A percentile compares a stretch with the other conserved stretches of the same genome.
phyloP scores from a whole-genome alignment of 1,284 basidiomycete genomes.

The Ceratobasidium sp. region DNA sequence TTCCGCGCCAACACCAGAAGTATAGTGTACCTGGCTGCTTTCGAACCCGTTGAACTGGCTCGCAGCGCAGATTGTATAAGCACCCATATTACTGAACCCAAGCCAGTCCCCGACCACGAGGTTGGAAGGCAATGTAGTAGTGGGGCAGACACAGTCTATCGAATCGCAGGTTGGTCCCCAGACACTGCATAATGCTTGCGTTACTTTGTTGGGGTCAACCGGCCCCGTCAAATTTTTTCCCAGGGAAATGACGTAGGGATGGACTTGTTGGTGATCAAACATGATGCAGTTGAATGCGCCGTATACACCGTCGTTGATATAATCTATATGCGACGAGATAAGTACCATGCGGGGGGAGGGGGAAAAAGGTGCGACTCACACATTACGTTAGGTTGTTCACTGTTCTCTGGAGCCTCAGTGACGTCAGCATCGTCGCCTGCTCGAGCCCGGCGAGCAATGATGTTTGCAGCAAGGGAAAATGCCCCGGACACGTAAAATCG shows the following conservation, averaged over 20 bases:
- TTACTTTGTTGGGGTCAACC: slow-evolving; percentile 50
- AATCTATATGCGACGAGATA: slow-evolving; percentile 66
- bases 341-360: slow-evolving; percentile 44
- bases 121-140: slow-evolving; percentile 68
- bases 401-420: slow-evolving; percentile 55
- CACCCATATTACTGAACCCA: slow-evolving; percentile 91
- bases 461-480: slow-evolving; percentile 92
- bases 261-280: slow-evolving; percentile 90
- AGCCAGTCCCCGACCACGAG: slow-evolving; percentile 91
- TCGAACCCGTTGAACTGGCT: slow-evolving; percentile 89
- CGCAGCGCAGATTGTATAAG: slow-evolving; percentile 92
- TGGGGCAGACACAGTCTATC: slow-evolving; percentile 81
- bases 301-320: slow-evolving; percentile 98
- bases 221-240: slow-evolving; percentile 49
- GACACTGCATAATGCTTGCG: slow-evolving; percentile 59
- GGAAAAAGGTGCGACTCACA: slow-evolving; percentile 65
- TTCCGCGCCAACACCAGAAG: slow-evolving; percentile 60
- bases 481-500: slow-evolving; percentile 94
- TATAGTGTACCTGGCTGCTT: slow-evolving; percentile 71
- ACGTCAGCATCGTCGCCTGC: slow-evolving; percentile 54
- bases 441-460: slow-evolving; percentile 85
- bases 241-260: slow-evolving; percentile 80
- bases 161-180: slow-evolving; percentile 87
- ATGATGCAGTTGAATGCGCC: slow-evolving; percentile 98
- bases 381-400: slow-evolving; percentile 77